These are phyloP conservation scores for Cicer pinnatifidum DNA, from an alignment of 306 rosid species.

Conservation along the genomic window DNA sequence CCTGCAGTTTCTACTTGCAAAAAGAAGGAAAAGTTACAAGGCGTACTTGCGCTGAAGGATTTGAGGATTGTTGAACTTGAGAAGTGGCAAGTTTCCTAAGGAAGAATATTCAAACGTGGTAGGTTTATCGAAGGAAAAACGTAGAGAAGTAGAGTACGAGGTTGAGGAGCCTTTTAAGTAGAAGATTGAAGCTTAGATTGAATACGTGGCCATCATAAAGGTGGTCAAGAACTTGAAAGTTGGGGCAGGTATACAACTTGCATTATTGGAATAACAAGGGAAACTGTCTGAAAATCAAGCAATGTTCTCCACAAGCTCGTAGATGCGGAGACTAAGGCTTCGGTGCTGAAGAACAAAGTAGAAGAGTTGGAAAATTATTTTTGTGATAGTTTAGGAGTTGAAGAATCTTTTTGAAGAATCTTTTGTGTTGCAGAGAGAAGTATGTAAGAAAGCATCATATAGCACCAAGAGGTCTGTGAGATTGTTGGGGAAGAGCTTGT, in stretches of 20 bases:
- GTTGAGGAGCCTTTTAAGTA: slow-evolving; percentile 60
- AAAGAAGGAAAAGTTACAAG: slow-evolving; percentile 43
- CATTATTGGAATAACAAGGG: slow-evolving; percentile 60
- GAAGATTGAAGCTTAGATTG: slow-evolving; percentile 49
- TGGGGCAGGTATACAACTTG: slow-evolving; percentile 44
- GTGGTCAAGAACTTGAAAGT: slow-evolving; percentile 54
- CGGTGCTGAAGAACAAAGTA: slow-evolving; percentile 59
- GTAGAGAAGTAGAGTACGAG: slow-evolving; percentile 51
- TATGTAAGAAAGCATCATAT: slow-evolving; percentile 53
- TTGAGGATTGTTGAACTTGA: slow-evolving; percentile 71
- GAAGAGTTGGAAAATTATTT: slow-evolving; percentile 57
- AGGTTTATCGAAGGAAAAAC: slow-evolving; percentile 50
- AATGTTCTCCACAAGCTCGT: slow-evolving; percentile 56
- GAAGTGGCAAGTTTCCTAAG: slow-evolving; percentile 48
- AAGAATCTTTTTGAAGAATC: slow-evolving; percentile 65
- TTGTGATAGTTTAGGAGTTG: slow-evolving; percentile 57
- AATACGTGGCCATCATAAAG: slow-evolving; percentile 58
- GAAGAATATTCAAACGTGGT: slow-evolving; percentile 50
- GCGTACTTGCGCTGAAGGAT: slow-evolving; percentile 20
- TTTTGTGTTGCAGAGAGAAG: slow-evolving; percentile 56
- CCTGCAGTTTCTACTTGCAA: slow-evolving; percentile 46
- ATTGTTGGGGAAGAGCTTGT: slow-evolving; percentile 63
- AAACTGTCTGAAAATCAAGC: slow-evolving; percentile 55
- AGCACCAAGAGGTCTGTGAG: slow-evolving; percentile 76
- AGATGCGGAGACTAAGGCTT: slow-evolving; percentile 58